Evolutionary conservation across 768 basidiomycete species (phyloP).

Genomic region (Brasilioporus rufonigricans): DNA sequence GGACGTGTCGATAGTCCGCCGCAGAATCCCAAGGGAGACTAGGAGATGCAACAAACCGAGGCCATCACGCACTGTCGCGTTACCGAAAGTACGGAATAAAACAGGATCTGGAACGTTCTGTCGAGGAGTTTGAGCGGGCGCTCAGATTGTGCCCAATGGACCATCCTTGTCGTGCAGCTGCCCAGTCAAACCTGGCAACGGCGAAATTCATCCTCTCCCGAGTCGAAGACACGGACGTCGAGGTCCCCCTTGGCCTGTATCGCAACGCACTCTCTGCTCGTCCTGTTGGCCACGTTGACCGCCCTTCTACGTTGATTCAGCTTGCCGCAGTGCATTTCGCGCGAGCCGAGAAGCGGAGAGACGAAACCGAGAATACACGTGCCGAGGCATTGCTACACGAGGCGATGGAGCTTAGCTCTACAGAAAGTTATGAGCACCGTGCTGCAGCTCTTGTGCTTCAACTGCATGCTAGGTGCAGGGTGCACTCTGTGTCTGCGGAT

Average conservation of each 20-base stretch:
- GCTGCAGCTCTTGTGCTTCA: neutral
- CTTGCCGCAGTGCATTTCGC: neutral
- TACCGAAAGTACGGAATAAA: too few species aligned
- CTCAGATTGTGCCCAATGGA: too few species aligned
- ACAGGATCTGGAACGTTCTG: too few species aligned
- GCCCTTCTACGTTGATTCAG: neutral
- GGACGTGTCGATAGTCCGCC: neutral
- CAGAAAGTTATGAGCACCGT: neutral
- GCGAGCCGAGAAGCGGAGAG: neutral
- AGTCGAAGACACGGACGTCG: too few species aligned
- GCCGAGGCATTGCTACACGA: neutral
- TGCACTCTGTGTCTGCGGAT: neutral
- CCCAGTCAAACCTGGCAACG: neutral
- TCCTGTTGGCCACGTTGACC: neutral
- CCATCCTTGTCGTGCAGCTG: too few species aligned
- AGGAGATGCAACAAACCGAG: neutral
- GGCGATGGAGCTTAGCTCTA: neutral
- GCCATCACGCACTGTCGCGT: neutral
- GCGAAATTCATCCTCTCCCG: neutral
- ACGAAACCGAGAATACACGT: neutral
- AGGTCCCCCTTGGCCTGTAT: neutral
- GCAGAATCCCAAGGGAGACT: neutral
- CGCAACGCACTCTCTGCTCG: neutral
- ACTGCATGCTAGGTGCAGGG: neutral
- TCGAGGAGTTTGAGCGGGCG: too few species aligned